Conservation (phyloP, 192 early-diverging fungal species). For the Geosiphon pyriformis region DNA sequence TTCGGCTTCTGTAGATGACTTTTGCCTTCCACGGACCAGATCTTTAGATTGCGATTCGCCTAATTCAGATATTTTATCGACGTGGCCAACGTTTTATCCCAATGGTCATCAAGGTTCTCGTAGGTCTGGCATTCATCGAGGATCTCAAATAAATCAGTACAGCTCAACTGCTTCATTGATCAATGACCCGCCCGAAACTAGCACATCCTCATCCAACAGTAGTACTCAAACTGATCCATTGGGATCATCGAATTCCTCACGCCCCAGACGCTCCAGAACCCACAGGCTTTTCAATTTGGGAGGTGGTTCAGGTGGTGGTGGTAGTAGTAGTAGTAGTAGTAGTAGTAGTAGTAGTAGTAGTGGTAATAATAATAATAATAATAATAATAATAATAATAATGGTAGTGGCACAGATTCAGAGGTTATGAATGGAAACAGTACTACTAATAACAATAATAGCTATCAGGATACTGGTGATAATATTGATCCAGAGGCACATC, state of each 20-base stretch:
- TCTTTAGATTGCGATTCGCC: constrained; percentile 4
- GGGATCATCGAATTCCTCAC: not conserved
- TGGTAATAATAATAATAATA: too few species aligned
- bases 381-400: too few species aligned
- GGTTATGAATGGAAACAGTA: constrained; percentile 7
- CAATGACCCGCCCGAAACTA: not conserved
- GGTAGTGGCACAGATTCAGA: too few species aligned
- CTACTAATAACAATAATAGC: not conserved
- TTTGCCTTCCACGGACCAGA: constrained; percentile 1
- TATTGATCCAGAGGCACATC: constrained; percentile 1
- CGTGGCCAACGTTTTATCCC: not conserved
- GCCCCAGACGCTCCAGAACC: constrained; percentile 3
- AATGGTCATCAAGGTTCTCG: constrained; percentile 4
- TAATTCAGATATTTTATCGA: not conserved
- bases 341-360: too few species aligned
- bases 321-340: too few species aligned
- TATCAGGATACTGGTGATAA: not conserved
- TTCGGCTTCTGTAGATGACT: not conserved
- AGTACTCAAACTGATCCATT: constrained; percentile 14
- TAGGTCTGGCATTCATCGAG: constrained; percentile 4
- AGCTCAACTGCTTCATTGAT: not conserved
- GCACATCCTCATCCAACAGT: not conserved
- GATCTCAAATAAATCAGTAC: not conserved
- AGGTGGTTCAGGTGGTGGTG: too few species aligned
- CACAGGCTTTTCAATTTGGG: not conserved